Percentiles rank a stretch among this genome's conserved stretches.
phyloP scores from a whole-genome alignment of 805 yeast genomes.

The Spathaspora hagerdaliae region DNA sequence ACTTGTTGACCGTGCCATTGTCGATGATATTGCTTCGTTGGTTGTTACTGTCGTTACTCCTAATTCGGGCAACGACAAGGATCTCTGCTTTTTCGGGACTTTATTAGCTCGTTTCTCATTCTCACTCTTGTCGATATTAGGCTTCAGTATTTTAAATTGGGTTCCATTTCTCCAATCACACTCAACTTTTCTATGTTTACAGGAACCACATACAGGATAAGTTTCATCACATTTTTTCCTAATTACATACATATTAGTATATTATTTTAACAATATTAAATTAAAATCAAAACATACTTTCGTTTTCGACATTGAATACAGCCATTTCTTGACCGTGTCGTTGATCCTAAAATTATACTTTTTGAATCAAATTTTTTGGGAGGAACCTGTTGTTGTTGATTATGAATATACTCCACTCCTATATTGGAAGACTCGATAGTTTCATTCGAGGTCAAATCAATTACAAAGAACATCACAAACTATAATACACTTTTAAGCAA shows the following conservation, averaged over 20 bases:
- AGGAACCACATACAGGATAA: slow-evolving; percentile 17
- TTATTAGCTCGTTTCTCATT: no score
- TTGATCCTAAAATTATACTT: slow-evolving; percentile 1
- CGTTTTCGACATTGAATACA: slow-evolving; percentile 13
- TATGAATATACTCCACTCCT: not conserved
- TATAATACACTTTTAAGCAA: no score
- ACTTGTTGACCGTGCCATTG: not conserved
- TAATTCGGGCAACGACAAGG: not conserved
- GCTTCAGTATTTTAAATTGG: slow-evolving; percentile 3
- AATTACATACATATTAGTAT: not conserved
- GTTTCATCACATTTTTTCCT: slow-evolving; percentile 20
- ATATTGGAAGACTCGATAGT: not conserved
- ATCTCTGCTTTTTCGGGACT: not conserved
- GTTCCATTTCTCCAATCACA: slow-evolving; percentile 12
- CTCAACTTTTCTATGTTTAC: slow-evolving; percentile 9
- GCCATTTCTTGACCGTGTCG: slow-evolving; percentile 10
- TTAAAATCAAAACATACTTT: slow-evolving; percentile 3
- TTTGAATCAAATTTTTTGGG: not conserved
- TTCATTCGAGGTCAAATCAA: slow-evolving; percentile 1
- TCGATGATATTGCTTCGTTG: not conserved
- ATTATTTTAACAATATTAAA: not conserved
- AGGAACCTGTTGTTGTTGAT: not conserved
- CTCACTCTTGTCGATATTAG: not conserved
- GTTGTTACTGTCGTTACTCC: not conserved
- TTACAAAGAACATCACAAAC: slow-evolving; percentile 1